Percentiles rank a stretch among this genome's conserved stretches.
Conservation (phyloP, 2,329 filamentous ascomycete genomes). For the Alternaria solani region DNA sequence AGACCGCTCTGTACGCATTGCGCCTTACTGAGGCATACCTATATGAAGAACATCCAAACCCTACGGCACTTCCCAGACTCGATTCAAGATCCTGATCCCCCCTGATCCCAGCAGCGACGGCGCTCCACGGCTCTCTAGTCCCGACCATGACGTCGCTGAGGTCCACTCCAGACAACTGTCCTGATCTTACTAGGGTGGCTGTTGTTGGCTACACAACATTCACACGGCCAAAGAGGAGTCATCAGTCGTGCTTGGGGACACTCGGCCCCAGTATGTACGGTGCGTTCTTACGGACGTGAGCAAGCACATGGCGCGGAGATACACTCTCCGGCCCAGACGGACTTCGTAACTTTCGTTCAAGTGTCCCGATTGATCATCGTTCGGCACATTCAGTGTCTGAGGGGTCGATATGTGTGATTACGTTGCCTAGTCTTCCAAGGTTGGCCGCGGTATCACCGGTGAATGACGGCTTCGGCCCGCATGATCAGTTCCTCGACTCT, state of each 20-base stretch:
- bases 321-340: conserved; percentile 2
- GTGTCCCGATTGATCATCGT: not conserved
- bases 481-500: not conserved
- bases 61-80: not conserved
- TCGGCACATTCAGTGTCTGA: not conserved
- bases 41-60: not conserved
- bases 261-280: not conserved
- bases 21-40: not conserved
- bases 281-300: not conserved
- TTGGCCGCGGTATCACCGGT: not conserved
- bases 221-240: not conserved
- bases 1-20: conserved; percentile 4
- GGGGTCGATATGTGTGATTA: not conserved
- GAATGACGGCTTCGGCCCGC: not conserved
- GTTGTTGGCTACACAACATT: conserved; percentile 3
- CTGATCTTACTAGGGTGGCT: not conserved
- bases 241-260: not conserved
- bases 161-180: not conserved
- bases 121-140: not conserved
- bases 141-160: conserved; percentile 1
- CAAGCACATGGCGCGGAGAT: not conserved
- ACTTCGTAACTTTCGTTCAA: not conserved
- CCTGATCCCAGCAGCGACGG: not conserved
- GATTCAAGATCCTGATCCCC: conserved; percentile 1
- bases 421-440: not conserved